Percentiles rank a stretch among this genome's conserved stretches.
Conservation (phyloP, 345 rosid species). For the Noccaea caerulescens region DNA sequence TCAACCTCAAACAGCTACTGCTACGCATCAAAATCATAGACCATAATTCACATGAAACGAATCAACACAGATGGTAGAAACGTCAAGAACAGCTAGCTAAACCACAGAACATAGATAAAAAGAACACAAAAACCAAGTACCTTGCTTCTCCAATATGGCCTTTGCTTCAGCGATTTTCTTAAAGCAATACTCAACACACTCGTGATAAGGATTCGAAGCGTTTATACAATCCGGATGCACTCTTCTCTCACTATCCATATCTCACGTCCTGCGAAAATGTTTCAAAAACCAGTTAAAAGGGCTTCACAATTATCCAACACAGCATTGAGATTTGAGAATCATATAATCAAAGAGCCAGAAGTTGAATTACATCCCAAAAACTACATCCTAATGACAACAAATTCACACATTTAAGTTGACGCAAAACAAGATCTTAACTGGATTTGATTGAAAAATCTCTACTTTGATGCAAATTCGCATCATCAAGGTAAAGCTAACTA, state of each 20-base stretch:
- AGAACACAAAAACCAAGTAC: slow-evolving; percentile 45
- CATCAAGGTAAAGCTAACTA: neutral
- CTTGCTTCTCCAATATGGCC: slow-evolving; percentile 47
- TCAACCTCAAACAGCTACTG: neutral
- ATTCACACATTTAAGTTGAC: slow-evolving; percentile 1
- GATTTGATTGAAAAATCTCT: neutral
- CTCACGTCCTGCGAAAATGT: neutral
- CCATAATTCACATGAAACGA: neutral
- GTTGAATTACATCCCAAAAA: neutral
- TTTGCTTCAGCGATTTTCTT: slow-evolving; percentile 69
- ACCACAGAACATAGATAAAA: neutral
- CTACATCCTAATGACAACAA: neutral
- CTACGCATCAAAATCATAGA: neutral
- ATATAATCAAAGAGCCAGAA: neutral
- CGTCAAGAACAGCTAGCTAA: neutral
- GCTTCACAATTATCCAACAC: neutral
- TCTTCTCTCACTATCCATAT: slow-evolving; percentile 55
- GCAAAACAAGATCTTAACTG: neutral
- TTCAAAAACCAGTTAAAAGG: neutral
- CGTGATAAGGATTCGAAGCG: slow-evolving; percentile 76
- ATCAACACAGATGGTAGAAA: slow-evolving; percentile 15
- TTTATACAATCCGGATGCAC: slow-evolving; percentile 72
- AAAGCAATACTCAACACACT: slow-evolving; percentile 84
- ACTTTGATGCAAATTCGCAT: slow-evolving; percentile 10
- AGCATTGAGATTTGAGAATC: neutral